Percentiles rank a stretch among this genome's conserved stretches.
Evolutionary conservation across 805 yeast genomes (phyloP).

Genomic region (Wickerhamiella slavikovae): DNA sequence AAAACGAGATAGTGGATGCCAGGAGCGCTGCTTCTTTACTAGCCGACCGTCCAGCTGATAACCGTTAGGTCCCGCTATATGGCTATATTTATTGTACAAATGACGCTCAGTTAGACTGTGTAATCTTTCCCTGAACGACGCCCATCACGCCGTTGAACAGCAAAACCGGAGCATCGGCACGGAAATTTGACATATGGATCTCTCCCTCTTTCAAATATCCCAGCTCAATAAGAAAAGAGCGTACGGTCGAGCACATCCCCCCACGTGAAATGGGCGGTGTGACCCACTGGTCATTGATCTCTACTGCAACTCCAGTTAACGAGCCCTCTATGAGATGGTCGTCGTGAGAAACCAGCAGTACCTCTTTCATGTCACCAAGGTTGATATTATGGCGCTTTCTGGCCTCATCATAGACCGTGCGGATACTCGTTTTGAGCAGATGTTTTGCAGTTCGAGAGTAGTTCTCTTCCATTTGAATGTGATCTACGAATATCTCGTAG

Average conservation of each 20-base stretch:
- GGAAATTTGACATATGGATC: slow-evolving; percentile 26
- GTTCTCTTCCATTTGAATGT: slow-evolving; percentile 30
- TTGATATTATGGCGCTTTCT: slow-evolving; percentile 24
- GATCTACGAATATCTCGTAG: slow-evolving; percentile 49
- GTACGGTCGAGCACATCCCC: slow-evolving; percentile 65
- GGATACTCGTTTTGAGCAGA: slow-evolving; percentile 69
- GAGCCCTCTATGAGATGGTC: slow-evolving; percentile 61
- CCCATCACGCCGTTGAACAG: slow-evolving; percentile 75
- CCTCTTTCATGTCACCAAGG: slow-evolving; percentile 34
- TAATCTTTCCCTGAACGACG: slow-evolving; percentile 17
- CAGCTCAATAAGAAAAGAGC: slow-evolving; percentile 40
- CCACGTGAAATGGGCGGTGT: slow-evolving; percentile 68
- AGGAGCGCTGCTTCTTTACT: slow-evolving; percentile 63
- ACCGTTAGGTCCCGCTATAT: slow-evolving; percentile 11
- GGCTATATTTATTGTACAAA: background rate
- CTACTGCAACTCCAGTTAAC: slow-evolving; percentile 58
- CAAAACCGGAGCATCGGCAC: slow-evolving; percentile 47
- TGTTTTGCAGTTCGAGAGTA: too few species aligned
- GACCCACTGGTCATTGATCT: slow-evolving; percentile 36
- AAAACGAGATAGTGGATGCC: slow-evolving; percentile 40
- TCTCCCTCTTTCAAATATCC: slow-evolving; percentile 33
- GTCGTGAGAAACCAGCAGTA: slow-evolving; percentile 41
- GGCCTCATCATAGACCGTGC: slow-evolving; percentile 44
- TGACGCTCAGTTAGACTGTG: background rate
- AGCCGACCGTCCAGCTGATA: slow-evolving; percentile 46